Conservation (phyloP, 225 moss, liverwort and hornwort genomes). For the Pleurozium schreberi region DNA sequence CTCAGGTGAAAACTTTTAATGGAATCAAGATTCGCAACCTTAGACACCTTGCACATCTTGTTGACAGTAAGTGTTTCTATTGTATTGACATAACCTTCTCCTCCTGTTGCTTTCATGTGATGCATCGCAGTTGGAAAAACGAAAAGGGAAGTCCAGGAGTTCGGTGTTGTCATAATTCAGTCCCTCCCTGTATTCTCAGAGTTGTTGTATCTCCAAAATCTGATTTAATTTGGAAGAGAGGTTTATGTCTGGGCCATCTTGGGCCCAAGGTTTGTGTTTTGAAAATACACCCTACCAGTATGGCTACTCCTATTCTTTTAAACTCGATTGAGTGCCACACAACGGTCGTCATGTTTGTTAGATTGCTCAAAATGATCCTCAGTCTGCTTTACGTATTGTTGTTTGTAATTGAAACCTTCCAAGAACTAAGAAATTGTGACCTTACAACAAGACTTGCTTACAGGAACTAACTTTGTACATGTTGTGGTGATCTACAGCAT, state of each 20-base stretch:
- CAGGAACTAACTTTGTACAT: neutral
- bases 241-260: neutral
- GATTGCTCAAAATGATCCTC: neutral
- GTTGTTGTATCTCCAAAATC: neutral
- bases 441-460: neutral
- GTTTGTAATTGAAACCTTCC: neutral
- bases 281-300: neutral
- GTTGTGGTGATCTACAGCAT: slow-evolving; percentile 41
- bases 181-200: neutral
- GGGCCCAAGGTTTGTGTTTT: neutral
- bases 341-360: neutral
- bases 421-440: neutral
- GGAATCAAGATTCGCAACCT: slow-evolving; percentile 88
- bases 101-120: neutral
- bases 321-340: neutral
- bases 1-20: slow-evolving; percentile 83
- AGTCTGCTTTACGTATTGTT: neutral
- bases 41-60: slow-evolving; percentile 83
- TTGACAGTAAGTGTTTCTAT: slow-evolving; percentile 65
- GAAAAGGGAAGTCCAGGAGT: neutral
- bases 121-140: neutral
- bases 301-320: neutral
- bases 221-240: neutral
- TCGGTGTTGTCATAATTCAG: neutral
- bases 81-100: too few relatives aligned